phyloP scores from a whole-genome alignment of 1,284 basidiomycete genomes.

The Ustilago nuda region DNA sequence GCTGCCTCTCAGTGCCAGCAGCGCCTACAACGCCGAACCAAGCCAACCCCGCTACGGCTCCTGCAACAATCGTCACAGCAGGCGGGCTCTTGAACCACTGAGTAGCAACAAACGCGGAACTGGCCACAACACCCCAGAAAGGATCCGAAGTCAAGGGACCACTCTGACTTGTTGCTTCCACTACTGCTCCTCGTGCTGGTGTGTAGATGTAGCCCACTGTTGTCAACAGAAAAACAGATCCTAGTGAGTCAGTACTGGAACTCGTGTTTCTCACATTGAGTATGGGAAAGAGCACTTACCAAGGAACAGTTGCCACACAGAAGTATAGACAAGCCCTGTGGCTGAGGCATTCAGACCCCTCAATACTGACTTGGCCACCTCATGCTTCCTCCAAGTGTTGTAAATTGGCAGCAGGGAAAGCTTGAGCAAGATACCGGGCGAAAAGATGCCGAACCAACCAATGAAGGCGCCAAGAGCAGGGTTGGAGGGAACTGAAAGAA shows the following conservation, averaged over 20 bases:
- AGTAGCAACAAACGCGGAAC: slow-evolving; percentile 50
- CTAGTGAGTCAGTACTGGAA: background rate
- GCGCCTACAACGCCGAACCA: slow-evolving; percentile 70
- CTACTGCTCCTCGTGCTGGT: slow-evolving; percentile 62
- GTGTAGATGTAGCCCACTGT: slow-evolving; percentile 61
- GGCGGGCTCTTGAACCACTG: slow-evolving; percentile 70
- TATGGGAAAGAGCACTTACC: slow-evolving; percentile 18
- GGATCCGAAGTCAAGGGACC: slow-evolving; percentile 71
- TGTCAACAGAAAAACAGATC: background rate
- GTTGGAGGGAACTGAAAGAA: slow-evolving; percentile 70
- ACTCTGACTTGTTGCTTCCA: slow-evolving; percentile 55
- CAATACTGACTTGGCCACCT: slow-evolving; percentile 71
- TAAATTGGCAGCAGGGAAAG: slow-evolving; percentile 74
- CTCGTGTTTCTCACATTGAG: background rate
- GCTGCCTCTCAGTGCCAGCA: slow-evolving; percentile 41
- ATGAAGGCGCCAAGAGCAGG: slow-evolving; percentile 72
- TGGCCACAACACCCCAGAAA: slow-evolving; percentile 71
- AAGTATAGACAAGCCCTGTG: slow-evolving; percentile 74
- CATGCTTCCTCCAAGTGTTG: slow-evolving; percentile 71
- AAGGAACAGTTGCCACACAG: slow-evolving; percentile 73
- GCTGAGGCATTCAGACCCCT: slow-evolving; percentile 75
- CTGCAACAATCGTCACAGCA: slow-evolving; percentile 69
- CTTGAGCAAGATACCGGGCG: slow-evolving; percentile 73
- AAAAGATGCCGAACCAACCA: slow-evolving; percentile 69
- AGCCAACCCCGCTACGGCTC: slow-evolving; percentile 70